Evolutionary conservation across 352 stramenopile species (phyloP).

Genomic region (Globisporangium apiculatum): DNA sequence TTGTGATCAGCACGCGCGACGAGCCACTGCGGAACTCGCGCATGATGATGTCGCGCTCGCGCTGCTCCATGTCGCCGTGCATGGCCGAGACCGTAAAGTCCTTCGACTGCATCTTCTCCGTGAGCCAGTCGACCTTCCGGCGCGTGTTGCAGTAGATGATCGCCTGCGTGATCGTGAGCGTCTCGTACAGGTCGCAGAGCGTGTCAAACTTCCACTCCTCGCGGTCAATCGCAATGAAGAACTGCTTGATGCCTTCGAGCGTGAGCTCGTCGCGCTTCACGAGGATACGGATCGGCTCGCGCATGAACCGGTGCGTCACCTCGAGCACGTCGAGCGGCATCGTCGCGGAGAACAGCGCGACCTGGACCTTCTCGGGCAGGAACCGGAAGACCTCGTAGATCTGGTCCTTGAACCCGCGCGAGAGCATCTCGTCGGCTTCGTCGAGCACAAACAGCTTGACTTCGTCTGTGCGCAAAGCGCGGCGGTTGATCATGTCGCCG

Average conservation of each 20-base stretch:
- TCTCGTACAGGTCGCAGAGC: constrained; percentile 99
- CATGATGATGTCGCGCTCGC: constrained; percentile 99
- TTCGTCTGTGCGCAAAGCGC: constrained; percentile 90
- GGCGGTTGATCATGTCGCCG: constrained; percentile 99
- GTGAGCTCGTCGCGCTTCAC: constrained; percentile 99
- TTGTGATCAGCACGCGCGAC: constrained; percentile 99
- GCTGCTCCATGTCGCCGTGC: constrained; percentile 99
- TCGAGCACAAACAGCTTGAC: constrained; percentile 98
- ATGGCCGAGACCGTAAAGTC: constrained; percentile 99
- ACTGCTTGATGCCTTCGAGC: constrained; percentile 99
- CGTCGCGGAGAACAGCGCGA: constrained; percentile 98
- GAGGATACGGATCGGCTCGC: constrained; percentile 97
- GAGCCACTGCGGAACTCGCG: constrained; percentile 98
- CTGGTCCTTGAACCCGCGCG: constrained; percentile 99
- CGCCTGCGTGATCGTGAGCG: constrained; percentile 98
- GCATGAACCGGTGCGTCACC: constrained; percentile 98
- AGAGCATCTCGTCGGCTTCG: constrained; percentile 99
- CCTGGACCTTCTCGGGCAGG: constrained; percentile 96
- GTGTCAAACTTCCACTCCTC: constrained; percentile 99
- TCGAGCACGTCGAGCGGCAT: constrained; percentile 99
- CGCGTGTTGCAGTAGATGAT: constrained; percentile 99
- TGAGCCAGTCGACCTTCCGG: constrained; percentile 99
- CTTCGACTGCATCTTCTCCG: constrained; percentile 98
- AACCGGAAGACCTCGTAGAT: constrained; percentile 99
- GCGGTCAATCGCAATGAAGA: constrained; percentile 98